Evolutionary conservation across 345 rosid genomes (phyloP).

Genomic region (Moringa oleifera): DNA sequence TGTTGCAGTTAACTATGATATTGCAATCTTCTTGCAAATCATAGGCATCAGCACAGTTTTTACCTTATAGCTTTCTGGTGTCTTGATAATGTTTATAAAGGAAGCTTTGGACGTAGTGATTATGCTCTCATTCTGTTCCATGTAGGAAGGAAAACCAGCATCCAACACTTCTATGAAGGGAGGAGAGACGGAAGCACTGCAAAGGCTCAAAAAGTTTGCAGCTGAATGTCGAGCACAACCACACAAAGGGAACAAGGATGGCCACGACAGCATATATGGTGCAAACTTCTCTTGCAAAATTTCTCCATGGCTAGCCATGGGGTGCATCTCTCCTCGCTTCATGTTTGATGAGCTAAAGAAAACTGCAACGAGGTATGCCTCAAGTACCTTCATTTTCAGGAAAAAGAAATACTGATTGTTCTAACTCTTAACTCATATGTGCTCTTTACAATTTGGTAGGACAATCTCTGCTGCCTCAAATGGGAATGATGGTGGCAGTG

Average conservation of each 20-base stretch:
- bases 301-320: slow-evolving; percentile 89
- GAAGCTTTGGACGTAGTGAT: too few relatives aligned
- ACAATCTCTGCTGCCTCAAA: slow-evolving; percentile 25
- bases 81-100: too few relatives aligned
- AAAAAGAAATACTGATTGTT: not conserved
- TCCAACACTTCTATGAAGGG: slow-evolving; percentile 64
- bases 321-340: slow-evolving; percentile 89
- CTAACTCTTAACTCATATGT: not conserved
- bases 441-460: slow-evolving; percentile 25
- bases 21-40: not conserved
- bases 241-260: slow-evolving; percentile 46
- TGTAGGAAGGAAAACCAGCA: slow-evolving; percentile 63
- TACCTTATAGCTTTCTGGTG: not conserved
- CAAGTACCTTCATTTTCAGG: not conserved
- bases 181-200: slow-evolving; percentile 92
- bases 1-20: not conserved
- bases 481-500: slow-evolving; percentile 26
- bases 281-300: slow-evolving; percentile 96
- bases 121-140: too few relatives aligned
- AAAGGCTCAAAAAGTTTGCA: slow-evolving; percentile 67
- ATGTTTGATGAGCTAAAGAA: slow-evolving; percentile 94
- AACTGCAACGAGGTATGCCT: slow-evolving; percentile 49
- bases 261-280: slow-evolving; percentile 62
- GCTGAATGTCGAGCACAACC: slow-evolving; percentile 81
- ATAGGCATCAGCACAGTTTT: not conserved